Evolutionary conservation across 768 basidiomycete species (phyloP), one percentile per base, ranked within the genome.

Genomic region (Lactarius sp.): DNA sequence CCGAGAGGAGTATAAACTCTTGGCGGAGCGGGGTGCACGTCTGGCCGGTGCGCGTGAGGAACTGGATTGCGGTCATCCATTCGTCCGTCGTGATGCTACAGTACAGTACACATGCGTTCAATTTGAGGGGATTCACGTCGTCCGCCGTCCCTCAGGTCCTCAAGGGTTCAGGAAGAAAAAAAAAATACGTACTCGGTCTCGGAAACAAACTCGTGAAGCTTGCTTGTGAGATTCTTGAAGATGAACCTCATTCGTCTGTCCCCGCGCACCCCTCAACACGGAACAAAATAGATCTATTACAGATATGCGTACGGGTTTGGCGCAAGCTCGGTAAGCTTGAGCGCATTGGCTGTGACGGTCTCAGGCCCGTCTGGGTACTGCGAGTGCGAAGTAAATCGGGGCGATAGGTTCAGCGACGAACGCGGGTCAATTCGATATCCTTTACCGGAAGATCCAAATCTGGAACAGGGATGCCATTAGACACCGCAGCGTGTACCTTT

Each of bases 1-100:
- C 92, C 1, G 90, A 92, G n/a, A 94, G 80, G 7, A 94, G 82
- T 69, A 94, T 92, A 72, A 89, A 89, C 71, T 94, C 92, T 78
- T 75, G 75, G 18, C 70, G 72, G 56, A 90, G 72, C 39, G 84
- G 81, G 0, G 86, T 84, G 73, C 85, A 91, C 64, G 75, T 90
- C 73, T 94, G 78, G 7, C 92, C 92, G 0, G 81, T 82, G 8
- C 78, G 77, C 0, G 92, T 94, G 62, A 94, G 75, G 75, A 94
- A 94, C 61, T 88, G 73, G 69, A 94, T 86, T 1, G 89, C 78
- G 18, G 80, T 73, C 87, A 86, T 86, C 92, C 92, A 94, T 77
- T 94, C 92, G 2, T 92, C 87, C 1, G 85, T 88, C 18, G 91
- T 90, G 56, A 94, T 73, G 61, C 81, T 83, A 47, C 14, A 7